Base-by-base conservation (phyloP, 164 flowering plant genomes). In the Sedum album region DNA sequence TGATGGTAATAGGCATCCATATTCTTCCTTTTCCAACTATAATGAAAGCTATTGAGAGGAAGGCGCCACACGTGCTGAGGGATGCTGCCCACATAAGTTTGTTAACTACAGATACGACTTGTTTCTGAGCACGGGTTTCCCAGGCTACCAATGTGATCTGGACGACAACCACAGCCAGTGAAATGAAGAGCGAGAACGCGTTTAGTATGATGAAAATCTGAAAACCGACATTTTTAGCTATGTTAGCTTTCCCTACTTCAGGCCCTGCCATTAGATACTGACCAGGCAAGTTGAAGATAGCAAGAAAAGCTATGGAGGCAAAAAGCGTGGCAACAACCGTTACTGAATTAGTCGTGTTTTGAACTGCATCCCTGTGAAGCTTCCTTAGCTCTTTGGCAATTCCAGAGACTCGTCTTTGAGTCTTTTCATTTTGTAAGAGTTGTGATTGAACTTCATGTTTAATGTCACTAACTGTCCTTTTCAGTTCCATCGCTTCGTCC, bases 81-180 rank as follows among this genome's bases (percentile, higher is more conserved):
- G 92, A 86, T 23, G 98, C 98, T 42, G 93, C 84, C 98, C 97
- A 94, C 93, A 91, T 90, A 10, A 91, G 82, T 80, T 94, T 94
- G 85, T 91, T 94, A 23, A 90, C 84, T 0, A 94, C 88, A 0
- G 95, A 87, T n/a, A 94, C 94, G 4, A 94, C 84, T 78, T 76
- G 87, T 71, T 82, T 85, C 71, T 94, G 98, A 60, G 98, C 91
- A 26, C 78, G 78, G 0, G 98, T 89, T 72, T 94, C 97, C 98
- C 98, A 94, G 2, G 93, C 96, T 60, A 91, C 86, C 77, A 94
- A 68, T 35, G 98, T 91, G 60, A 94, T 91, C 76, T 91, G 96
- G 75, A 94, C 95, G 65, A 94, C 98, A 0, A 94, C 97, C 53
- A 91, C 97, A 6, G 97, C 90, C 38, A 35, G 38, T 35, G 38